phyloP scores from a whole-genome alignment of 1,284 basidiomycete genomes.

The Vanrija humicola region DNA sequence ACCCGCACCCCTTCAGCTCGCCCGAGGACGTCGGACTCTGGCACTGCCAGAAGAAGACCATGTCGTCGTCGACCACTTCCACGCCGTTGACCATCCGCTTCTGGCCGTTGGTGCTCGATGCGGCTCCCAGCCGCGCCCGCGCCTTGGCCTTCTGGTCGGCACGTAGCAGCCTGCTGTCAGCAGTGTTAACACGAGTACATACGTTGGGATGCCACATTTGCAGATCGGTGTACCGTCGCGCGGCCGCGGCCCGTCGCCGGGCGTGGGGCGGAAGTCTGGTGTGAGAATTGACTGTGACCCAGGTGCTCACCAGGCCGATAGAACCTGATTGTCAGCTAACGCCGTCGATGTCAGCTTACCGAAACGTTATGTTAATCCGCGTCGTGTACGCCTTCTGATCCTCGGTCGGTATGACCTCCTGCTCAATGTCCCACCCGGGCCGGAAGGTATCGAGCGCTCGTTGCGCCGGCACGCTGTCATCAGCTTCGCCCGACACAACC shows the following conservation, averaged over 20 bases:
- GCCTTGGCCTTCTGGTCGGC: constrained; percentile 50
- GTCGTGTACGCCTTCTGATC: constrained; percentile 57
- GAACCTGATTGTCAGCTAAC: constrained; percentile 19
- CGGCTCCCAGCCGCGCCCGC: constrained; percentile 14
- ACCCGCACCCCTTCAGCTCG: constrained; percentile 75
- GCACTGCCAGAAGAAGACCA: constrained; percentile 81
- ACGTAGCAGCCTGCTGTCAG: constrained; percentile 37
- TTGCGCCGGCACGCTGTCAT: constrained; percentile 62
- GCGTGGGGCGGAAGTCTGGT: constrained; percentile 70
- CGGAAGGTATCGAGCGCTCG: constrained; percentile 69
- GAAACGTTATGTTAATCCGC: constrained; percentile 84
- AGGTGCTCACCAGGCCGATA: constrained; percentile 33
- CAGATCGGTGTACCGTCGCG: constrained; percentile 56
- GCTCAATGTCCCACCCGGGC: constrained; percentile 53
- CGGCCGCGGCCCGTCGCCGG: constrained; percentile 17
- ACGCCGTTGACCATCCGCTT: neutral
- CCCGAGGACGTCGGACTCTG: constrained; percentile 71
- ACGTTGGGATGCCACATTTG: constrained; percentile 71
- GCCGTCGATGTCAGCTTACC: constrained; percentile 33
- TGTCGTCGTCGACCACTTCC: constrained; percentile 37
- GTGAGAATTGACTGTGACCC: constrained; percentile 30
- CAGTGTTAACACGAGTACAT: constrained; percentile 10
- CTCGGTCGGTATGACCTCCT: constrained; percentile 20
- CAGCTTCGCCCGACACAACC: neutral
- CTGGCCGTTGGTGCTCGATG: neutral